A percentile compares a stretch with the other conserved stretches of the same genome.
Conservation (phyloP, 768 basidiomycete species). For the Kwoniella pini region DNA sequence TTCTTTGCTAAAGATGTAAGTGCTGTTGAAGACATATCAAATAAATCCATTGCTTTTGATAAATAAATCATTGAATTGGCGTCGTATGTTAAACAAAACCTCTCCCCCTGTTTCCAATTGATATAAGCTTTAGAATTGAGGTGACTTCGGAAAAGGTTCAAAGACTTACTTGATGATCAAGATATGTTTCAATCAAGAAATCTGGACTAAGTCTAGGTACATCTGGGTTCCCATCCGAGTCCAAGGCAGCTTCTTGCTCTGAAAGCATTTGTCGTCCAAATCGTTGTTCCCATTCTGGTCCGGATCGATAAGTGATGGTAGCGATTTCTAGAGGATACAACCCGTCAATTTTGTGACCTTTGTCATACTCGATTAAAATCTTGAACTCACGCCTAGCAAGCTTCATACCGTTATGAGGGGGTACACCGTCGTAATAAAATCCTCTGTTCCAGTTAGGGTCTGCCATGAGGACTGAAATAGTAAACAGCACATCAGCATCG, state of each 20-base stretch:
- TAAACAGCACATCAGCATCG: conserved; percentile 7
- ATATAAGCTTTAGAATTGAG: not conserved
- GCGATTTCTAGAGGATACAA: conserved; percentile 73
- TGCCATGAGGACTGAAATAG: conserved; percentile 85
- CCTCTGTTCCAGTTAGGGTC: conserved; percentile 99
- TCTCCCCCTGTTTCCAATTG: conserved; percentile 67
- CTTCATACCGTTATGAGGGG: conserved; percentile 98
- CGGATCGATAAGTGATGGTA: conserved; percentile 97
- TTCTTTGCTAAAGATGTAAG: conserved; percentile 64
- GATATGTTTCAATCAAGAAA: conserved; percentile 97
- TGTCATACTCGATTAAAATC: not conserved
- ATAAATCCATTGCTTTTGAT: conserved; percentile 98
- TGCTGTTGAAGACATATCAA: conserved; percentile 84
- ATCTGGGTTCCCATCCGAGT: conserved; percentile 36
- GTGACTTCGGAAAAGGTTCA: too few species aligned
- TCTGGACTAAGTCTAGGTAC: conserved; percentile 87
- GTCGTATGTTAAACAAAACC: conserved; percentile 98
- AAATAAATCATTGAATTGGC: conserved; percentile 98
- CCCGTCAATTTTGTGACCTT: not conserved
- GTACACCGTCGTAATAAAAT: conserved; percentile 93
- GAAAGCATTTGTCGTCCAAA: conserved; percentile 68
- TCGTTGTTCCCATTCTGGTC: conserved; percentile 98
- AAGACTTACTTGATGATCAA: conserved; percentile 74
- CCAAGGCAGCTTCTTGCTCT: conserved; percentile 37
- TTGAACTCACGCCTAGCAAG: conserved; percentile 79